Evolutionary conservation across 1,284 basidiomycete genomes (phyloP).

Genomic region (Boletellus deceptivus): DNA sequence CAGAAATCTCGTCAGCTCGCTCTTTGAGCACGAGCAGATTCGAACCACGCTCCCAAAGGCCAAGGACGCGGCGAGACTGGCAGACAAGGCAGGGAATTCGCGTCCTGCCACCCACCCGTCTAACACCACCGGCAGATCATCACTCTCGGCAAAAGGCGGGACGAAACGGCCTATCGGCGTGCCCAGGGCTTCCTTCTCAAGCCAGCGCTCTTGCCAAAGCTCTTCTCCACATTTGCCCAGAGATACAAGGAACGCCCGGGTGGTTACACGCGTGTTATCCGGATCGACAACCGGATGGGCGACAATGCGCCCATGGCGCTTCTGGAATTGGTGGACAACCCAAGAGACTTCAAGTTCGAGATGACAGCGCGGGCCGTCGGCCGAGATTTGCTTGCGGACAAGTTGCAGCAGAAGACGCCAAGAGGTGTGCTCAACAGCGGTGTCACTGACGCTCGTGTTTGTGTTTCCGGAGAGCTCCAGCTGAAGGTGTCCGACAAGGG

Average conservation of each 20-base stretch:
- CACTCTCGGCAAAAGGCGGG: constrained; percentile 82
- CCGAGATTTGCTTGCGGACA: constrained; percentile 66
- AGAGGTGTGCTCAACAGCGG: constrained; percentile 50
- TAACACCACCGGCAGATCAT: constrained; percentile 64
- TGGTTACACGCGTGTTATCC: constrained; percentile 94
- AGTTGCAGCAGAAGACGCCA: constrained; percentile 44
- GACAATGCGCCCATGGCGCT: constrained; percentile 95
- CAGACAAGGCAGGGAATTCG: constrained; percentile 75
- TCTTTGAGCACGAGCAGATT: constrained; percentile 95
- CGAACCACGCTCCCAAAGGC: constrained; percentile 97
- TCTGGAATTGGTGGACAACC: constrained; percentile 92
- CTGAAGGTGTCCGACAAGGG: constrained; percentile 41
- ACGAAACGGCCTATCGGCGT: constrained; percentile 58
- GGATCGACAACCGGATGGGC: constrained; percentile 83
- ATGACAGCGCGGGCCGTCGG: constrained; percentile 83
- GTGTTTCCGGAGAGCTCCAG: constrained; percentile 48
- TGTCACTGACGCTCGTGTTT: constrained; percentile 42
- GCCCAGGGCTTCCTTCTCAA: constrained; percentile 78
- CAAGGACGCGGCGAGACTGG: constrained; percentile 85
- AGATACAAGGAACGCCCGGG: constrained; percentile 86
- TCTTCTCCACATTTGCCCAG: constrained; percentile 78
- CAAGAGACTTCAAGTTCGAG: constrained; percentile 84
- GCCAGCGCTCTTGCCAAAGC: constrained; percentile 68
- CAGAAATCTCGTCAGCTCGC: constrained; percentile 93
- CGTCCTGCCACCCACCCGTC: neutral